A percentile compares a stretch with the other conserved stretches of the same genome.
Evolutionary conservation across 352 stramenopile genomes (phyloP).

Genomic region (Phytophthora lateralis): DNA sequence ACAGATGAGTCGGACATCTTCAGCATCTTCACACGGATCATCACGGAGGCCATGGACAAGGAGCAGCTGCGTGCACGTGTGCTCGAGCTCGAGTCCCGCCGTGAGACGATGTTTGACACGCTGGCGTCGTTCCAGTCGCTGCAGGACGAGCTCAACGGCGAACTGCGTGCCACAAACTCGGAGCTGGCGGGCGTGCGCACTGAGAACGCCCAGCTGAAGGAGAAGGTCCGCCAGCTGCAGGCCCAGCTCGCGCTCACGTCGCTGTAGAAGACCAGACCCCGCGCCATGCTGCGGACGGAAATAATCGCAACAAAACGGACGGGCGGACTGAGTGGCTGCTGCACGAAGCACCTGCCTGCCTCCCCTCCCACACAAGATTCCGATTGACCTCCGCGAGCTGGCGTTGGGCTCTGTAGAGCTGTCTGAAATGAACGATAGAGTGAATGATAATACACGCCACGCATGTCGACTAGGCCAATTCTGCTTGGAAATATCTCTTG

Average conservation of each 20-base stretch:
- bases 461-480: not conserved
- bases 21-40: conserved; percentile 82
- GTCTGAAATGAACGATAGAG: conserved; percentile 19
- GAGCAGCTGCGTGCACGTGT: conserved; percentile 71
- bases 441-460: conserved; percentile 12
- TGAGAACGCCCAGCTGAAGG: conserved; percentile 66
- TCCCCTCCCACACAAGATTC: conserved; percentile 22
- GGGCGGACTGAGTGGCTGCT: conserved; percentile 28
- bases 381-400: conserved; percentile 8
- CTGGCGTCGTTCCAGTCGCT: conserved; percentile 68
- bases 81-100: conserved; percentile 70
- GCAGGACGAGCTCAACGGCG: conserved; percentile 59
- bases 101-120: conserved; percentile 82
- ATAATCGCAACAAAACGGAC: conserved; percentile 32
- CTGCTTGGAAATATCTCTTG: conserved; percentile 20
- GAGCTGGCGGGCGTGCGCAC: conserved; percentile 52
- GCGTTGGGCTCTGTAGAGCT: conserved; percentile 19
- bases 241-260: conserved; percentile 58
- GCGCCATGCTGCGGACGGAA: conserved; percentile 9
- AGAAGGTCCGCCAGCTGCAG: conserved; percentile 69
- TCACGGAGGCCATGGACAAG: conserved; percentile 83
- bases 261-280: conserved; percentile 43
- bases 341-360: conserved; percentile 10
- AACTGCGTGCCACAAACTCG: conserved; percentile 56
- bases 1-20: conserved; percentile 84